These are phyloP conservation scores for Coemansia interrupta DNA, from an alignment of 192 early-diverging fungal species.

Conservation along the genomic window DNA sequence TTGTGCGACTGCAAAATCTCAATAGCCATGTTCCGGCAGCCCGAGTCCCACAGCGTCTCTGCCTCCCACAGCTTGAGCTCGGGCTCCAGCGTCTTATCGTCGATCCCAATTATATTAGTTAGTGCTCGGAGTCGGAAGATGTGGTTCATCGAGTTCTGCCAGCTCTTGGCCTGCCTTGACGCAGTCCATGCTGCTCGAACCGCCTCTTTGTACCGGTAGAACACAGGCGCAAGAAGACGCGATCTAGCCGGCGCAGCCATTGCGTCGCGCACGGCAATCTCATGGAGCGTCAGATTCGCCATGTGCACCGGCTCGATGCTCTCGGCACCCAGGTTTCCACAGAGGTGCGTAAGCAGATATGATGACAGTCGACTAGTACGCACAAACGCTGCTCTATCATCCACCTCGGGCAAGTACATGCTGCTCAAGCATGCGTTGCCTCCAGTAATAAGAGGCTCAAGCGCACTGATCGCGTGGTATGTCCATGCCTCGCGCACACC, in stretches of 20 bases:
- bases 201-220: constrained; percentile 27
- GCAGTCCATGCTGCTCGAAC: constrained; percentile 30
- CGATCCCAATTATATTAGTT: neutral
- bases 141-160: constrained; percentile 47
- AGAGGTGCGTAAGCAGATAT: constrained; percentile 15
- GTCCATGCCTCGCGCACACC: constrained; percentile 24
- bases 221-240: neutral
- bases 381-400: constrained; percentile 9
- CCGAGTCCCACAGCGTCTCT: constrained; percentile 48
- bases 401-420: too few relatives aligned
- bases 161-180: constrained; percentile 29
- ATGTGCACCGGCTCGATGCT: constrained; percentile 21
- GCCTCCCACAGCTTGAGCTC: constrained; percentile 51
- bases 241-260: neutral
- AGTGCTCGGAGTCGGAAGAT: constrained; percentile 33
- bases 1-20: constrained; percentile 42
- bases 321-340: constrained; percentile 11
- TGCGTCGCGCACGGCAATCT: constrained; percentile 27
- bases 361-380: constrained; percentile 21
- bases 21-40: constrained; percentile 28
- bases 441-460: constrained; percentile 37
- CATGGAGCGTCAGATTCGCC: constrained; percentile 38
- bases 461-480: constrained; percentile 25
- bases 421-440: neutral
- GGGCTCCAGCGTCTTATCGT: constrained; percentile 14